Conservation (phyloP, 176 grass and related monocot species). For the Chloris gayana region DNA sequence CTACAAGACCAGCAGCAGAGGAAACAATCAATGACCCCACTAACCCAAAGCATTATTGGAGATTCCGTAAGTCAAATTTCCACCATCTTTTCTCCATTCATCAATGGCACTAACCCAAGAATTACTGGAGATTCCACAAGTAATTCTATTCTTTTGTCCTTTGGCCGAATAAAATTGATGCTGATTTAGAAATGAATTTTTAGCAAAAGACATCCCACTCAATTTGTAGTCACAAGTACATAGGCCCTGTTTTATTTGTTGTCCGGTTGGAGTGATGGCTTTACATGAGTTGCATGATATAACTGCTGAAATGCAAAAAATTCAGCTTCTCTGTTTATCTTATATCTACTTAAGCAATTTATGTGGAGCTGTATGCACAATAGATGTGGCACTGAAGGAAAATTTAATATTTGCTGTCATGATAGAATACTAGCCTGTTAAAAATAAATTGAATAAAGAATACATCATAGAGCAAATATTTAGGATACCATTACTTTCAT, state of each 20-base stretch:
- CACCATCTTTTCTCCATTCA: background rate
- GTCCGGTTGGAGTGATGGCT: conserved; percentile 1
- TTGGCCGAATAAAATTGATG: background rate
- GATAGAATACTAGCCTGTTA: conserved; percentile 32
- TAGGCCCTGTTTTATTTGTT: background rate
- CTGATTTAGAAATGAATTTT: conserved; percentile 26
- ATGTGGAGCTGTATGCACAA: conserved; percentile 5
- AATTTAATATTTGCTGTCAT: conserved; percentile 35
- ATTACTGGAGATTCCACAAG: too few relatives aligned
- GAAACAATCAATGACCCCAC: conserved; percentile 99
- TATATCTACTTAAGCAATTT: conserved; percentile 1
- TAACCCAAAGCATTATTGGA: conserved; percentile 97
- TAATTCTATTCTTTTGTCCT: conserved; percentile 21
- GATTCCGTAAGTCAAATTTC: conserved; percentile 78
- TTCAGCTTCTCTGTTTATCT: conserved; percentile 1
- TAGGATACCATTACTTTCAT: conserved; percentile 38
- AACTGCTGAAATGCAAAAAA: background rate
- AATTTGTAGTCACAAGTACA: background rate
- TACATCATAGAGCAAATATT: conserved; percentile 12
- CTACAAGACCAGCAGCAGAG: conserved; percentile 73
- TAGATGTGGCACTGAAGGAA: background rate
- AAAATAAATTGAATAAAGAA: conserved; percentile 23
- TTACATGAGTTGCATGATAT: conserved; percentile 20
- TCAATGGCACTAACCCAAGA: background rate
- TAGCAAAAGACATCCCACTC: background rate